Base-by-base conservation (phyloP, 225 moss, liverwort and hornwort genomes). In the Antitrichia curtipendula region DNA sequence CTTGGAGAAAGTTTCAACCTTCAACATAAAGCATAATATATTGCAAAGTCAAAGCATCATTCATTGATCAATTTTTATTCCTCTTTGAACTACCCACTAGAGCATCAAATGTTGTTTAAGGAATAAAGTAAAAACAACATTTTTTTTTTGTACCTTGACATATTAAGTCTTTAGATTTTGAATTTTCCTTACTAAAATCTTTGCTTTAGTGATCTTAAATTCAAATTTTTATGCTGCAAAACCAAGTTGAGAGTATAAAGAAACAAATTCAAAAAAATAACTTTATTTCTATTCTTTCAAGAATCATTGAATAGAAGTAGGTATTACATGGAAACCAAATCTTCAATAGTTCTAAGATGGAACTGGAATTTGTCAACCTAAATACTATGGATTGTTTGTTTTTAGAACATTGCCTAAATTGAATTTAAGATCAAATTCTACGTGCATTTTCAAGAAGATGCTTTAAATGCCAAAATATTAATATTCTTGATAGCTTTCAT, bases 1-100 rank as follows among this genome's bases (percentile, higher is more conserved):
- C n/a, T n/a, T n/a, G n/a, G n/a, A n/a, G n/a, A n/a, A n/a, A n/a
- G n/a, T n/a, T n/a, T n/a, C 7, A 22, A 8, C 52, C 5, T 75
- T 75, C 13, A 50, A 50, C 5, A 34, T 52, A 2, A 75, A 34
- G 13, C 18, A 7, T 17, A 3, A 7, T 29, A 47, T 29, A 7
- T 1, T 34, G 5, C 10, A 65, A 65, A 62, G 65, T 65, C n/a
- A 65, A 65, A 65, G 19, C 11, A 18, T 3, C 5, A 1, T 72
- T 45, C 10, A 29, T 31, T 19, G 3, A 75, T 52, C 32, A 75
- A 12, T 7, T 19, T 74, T 19, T 0, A 49, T 49, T 72, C 12
- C 4, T 0, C 11, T 7, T 49, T 31, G 1, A 12, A 31, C 2
- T 45, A 0, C 18, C 3, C 3, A 0, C 16, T 28, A 43, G 16